Conservation (phyloP, 164 flowering plant genomes). For the Malania oleifera region DNA sequence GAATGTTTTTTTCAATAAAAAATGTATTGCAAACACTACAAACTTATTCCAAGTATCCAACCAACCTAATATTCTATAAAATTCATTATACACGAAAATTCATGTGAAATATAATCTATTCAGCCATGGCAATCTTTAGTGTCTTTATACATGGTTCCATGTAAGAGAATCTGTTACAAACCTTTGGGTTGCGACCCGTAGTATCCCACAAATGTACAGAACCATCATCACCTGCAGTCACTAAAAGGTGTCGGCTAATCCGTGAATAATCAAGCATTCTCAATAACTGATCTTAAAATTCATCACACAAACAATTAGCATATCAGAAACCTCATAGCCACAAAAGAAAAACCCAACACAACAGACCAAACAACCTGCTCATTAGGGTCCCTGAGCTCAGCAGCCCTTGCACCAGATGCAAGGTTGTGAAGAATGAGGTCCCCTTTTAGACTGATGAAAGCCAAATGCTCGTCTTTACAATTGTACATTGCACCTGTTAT, state of each 20-base stretch:
- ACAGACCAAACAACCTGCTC: slow-evolving; percentile 61
- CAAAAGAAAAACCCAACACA: slow-evolving; percentile 3
- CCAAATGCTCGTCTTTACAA: slow-evolving; percentile 94
- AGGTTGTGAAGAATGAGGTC: slow-evolving; percentile 93
- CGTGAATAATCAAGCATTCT: slow-evolving; percentile 98
- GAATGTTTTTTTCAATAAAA: background rate
- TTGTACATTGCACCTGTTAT: slow-evolving; percentile 86
- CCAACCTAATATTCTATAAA: background rate
- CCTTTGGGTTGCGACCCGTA: slow-evolving; percentile 91
- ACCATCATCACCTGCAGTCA: slow-evolving; percentile 98
- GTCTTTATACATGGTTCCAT: background rate
- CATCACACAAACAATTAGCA: slow-evolving; percentile 28
- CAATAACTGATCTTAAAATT: slow-evolving; percentile 62
- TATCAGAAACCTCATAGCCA: slow-evolving; percentile 8
- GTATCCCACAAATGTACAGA: slow-evolving; percentile 94
- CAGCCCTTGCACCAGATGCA: slow-evolving; percentile 74
- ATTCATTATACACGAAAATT: background rate
- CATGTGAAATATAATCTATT: background rate
- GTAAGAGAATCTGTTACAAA: slow-evolving; percentile 13
- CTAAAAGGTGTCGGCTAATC: slow-evolving; percentile 83
- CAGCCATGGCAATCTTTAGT: background rate
- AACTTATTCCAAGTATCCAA: too few species aligned
- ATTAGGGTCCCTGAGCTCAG: slow-evolving; percentile 88
- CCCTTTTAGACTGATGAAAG: slow-evolving; percentile 87
- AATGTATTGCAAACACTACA: too few species aligned